phyloP scores from a whole-genome alignment of 139 green algal genomes.

The Gonium pectorale region DNA sequence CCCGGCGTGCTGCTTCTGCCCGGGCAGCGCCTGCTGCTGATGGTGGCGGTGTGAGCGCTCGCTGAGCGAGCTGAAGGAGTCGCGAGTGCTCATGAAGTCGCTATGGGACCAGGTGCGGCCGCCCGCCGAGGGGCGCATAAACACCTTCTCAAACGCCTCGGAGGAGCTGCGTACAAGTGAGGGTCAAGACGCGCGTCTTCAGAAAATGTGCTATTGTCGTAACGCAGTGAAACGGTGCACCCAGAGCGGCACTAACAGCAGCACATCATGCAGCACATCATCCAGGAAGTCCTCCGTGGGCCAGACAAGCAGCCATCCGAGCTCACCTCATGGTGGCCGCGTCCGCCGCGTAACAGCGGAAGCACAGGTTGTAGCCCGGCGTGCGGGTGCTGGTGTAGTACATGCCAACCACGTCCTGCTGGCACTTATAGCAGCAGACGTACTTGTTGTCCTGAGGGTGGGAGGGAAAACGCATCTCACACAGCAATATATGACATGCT shows the following conservation, averaged over 20 bases:
- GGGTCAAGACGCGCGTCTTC: too few relatives aligned
- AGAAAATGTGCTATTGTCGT: too few relatives aligned
- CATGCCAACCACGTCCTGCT: conserved; percentile 64
- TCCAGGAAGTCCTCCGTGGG: too few relatives aligned
- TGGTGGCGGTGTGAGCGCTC: conserved; percentile 45
- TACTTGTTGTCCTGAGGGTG: conserved; percentile 65
- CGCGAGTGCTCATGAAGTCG: conserved; percentile 68
- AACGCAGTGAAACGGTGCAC: too few relatives aligned
- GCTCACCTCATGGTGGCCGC: conserved; percentile 36
- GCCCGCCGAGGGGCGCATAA: conserved; percentile 35
- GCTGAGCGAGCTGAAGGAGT: conserved; percentile 65
- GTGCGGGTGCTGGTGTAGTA: conserved; percentile 56
- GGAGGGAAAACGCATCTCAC: too few relatives aligned
- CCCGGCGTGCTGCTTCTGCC: conserved; percentile 33
- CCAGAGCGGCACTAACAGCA: too few relatives aligned
- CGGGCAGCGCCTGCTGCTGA: conserved; percentile 29
- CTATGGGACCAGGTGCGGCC: conserved; percentile 55
- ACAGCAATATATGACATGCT: too few relatives aligned
- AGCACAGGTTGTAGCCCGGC: conserved; percentile 58
- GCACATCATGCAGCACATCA: too few relatives aligned
- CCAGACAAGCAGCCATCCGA: not conserved
- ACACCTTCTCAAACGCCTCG: conserved; percentile 55
- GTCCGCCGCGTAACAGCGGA: conserved; percentile 58
- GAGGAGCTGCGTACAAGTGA: conserved; percentile 29
- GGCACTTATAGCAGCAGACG: conserved; percentile 67